A percentile compares a stretch with the other conserved stretches of the same genome.
Evolutionary conservation across 2,329 filamentous ascomycete genomes (phyloP).

Genomic region (Ophiognomonia clavigignenti-juglandacearum): DNA sequence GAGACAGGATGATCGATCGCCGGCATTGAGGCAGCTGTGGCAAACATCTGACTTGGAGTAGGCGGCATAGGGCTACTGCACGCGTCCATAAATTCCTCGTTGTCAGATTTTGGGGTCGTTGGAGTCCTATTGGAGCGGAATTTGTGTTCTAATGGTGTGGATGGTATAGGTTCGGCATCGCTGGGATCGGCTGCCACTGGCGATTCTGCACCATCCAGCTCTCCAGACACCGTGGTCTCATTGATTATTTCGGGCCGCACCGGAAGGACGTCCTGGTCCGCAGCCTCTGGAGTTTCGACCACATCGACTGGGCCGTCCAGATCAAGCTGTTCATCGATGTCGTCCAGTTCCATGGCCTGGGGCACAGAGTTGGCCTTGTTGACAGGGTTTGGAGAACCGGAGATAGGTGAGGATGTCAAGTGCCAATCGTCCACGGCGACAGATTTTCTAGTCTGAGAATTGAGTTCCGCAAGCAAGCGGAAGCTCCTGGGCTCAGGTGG

Average conservation of each 20-base stretch:
- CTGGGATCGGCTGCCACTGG: not conserved
- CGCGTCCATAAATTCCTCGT: constrained; percentile 47
- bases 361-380: constrained; percentile 23
- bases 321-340: constrained; percentile 17
- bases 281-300: not conserved
- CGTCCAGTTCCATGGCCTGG: constrained; percentile 19
- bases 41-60: constrained; percentile 22
- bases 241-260: constrained; percentile 4
- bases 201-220: not conserved
- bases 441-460: constrained; percentile 39
- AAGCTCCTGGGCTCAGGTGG: constrained; percentile 51
- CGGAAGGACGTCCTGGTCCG: not conserved
- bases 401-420: constrained; percentile 50
- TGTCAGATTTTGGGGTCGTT: constrained; percentile 37
- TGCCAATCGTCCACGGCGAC: constrained; percentile 43
- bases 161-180: not conserved
- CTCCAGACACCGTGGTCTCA: not conserved
- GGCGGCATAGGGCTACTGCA: constrained; percentile 35
- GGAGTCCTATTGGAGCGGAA: constrained; percentile 19
- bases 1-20: constrained; percentile 4
- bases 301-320: constrained; percentile 16
- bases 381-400: constrained; percentile 41
- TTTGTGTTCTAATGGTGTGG: constrained; percentile 1
- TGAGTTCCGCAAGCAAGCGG: constrained; percentile 47
- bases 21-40: not conserved